Evolutionary conservation across 257 asterid genomes (phyloP).

Genomic region (Rauvolfia tetraphylla): DNA sequence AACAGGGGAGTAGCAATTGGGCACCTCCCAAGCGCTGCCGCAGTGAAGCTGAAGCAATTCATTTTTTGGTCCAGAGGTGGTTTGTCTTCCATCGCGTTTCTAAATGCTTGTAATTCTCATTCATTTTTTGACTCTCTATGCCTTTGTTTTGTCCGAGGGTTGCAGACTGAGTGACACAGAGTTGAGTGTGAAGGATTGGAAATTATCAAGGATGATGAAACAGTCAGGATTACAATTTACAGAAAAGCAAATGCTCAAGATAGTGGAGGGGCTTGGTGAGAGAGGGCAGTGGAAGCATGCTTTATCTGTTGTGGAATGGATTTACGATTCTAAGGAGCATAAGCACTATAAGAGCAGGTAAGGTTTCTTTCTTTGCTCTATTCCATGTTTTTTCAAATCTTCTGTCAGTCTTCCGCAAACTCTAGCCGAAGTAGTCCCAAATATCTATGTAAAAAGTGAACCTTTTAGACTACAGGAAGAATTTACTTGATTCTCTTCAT

Average conservation of each 20-base stretch:
- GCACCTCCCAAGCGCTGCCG: slow-evolving; percentile 43
- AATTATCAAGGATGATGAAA: slow-evolving; percentile 71
- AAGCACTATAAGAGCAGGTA: slow-evolving; percentile 73
- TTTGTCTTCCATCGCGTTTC: background rate
- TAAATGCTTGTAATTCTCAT: background rate
- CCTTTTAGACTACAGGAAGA: slow-evolving; percentile 5
- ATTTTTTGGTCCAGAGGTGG: slow-evolving; percentile 57
- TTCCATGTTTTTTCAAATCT: slow-evolving; percentile 1
- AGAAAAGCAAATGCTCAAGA: slow-evolving; percentile 79
- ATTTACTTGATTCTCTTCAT: slow-evolving; percentile 16
- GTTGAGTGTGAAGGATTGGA: slow-evolving; percentile 68
- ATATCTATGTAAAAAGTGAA: background rate
- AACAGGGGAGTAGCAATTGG: slow-evolving; percentile 40
- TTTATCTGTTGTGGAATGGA: slow-evolving; percentile 77
- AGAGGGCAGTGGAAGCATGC: slow-evolving; percentile 84
- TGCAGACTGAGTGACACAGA: slow-evolving; percentile 59
- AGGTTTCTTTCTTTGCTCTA: background rate
- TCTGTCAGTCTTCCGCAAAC: background rate
- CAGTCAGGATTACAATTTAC: slow-evolving; percentile 77
- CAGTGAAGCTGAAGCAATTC: slow-evolving; percentile 61
- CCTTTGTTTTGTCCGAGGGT: background rate
- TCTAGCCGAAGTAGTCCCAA: background rate
- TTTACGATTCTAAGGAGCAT: slow-evolving; percentile 67
- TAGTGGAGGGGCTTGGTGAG: slow-evolving; percentile 75
- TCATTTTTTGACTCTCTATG: background rate